Evolutionary conservation across 768 basidiomycete species (phyloP).

Genomic region (Paxillus ammoniavirescens): DNA sequence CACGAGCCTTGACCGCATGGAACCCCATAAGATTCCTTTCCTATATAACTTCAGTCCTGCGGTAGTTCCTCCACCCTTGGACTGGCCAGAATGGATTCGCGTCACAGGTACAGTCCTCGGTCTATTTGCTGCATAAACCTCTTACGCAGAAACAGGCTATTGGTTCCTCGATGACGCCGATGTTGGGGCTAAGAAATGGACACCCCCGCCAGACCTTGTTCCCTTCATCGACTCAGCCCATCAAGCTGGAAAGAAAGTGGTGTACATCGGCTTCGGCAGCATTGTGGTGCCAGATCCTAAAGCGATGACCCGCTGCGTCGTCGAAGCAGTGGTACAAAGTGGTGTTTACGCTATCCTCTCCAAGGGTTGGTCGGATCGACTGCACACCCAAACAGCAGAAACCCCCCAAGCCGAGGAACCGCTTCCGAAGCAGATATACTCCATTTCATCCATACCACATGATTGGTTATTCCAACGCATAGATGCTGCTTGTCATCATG

Average conservation of each 20-base stretch:
- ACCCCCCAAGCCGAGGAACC: conserved; percentile 64
- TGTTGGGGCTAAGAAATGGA: conserved; percentile 86
- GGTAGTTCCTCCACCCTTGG: conserved; percentile 88
- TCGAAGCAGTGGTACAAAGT: conserved; percentile 83
- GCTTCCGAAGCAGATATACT: conserved; percentile 76
- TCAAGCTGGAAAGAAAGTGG: conserved; percentile 77
- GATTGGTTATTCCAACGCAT: conserved; percentile 95
- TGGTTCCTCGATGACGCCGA: conserved; percentile 97
- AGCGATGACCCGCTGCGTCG: conserved; percentile 86
- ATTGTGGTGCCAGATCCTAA: conserved; percentile 96
- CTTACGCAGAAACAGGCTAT: conserved; percentile 58
- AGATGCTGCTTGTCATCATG: conserved; percentile 97
- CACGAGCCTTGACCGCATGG: conserved; percentile 92
- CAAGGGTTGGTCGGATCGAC: conserved; percentile 96
- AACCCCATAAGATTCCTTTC: conserved; percentile 97
- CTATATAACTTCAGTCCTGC: conserved; percentile 95
- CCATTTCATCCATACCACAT: conserved; percentile 85
- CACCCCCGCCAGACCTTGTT: conserved; percentile 75
- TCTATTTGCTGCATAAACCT: neutral
- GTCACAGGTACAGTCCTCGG: conserved; percentile 62
- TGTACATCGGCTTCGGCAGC: conserved; percentile 97
- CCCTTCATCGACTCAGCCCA: conserved; percentile 83
- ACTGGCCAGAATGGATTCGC: conserved; percentile 99
- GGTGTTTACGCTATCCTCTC: conserved; percentile 92
- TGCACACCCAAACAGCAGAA: conserved; percentile 63